phyloP scores from a whole-genome alignment of 306 rosid genomes.

The Luffa aegyptiaca region DNA sequence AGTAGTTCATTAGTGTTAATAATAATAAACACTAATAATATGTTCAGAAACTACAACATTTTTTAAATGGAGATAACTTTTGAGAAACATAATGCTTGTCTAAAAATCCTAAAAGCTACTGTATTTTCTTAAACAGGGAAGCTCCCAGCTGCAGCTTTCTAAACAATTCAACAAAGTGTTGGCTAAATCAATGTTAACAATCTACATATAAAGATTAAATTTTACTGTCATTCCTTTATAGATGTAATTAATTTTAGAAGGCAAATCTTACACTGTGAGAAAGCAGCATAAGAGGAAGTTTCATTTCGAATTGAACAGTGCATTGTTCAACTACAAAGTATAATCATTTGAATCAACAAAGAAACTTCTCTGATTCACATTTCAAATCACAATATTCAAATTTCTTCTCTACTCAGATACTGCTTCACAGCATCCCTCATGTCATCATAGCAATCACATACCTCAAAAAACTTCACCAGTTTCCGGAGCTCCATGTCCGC shows the following conservation, averaged over 20 bases:
- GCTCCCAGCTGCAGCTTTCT: too few species aligned
- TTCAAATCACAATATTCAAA: background rate
- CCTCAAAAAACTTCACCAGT: conserved; percentile 40
- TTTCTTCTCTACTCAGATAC: conserved; percentile 7
- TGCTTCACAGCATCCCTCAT: conserved; percentile 65
- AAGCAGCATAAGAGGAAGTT: background rate
- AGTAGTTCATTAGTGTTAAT: too few species aligned
- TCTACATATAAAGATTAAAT: background rate
- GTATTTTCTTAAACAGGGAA: too few species aligned
- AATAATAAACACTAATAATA: too few species aligned
- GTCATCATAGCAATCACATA: conserved; percentile 43
- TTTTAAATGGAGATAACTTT: too few species aligned
- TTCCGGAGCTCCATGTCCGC: conserved; percentile 49
- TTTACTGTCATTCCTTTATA: background rate
- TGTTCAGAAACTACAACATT: too few species aligned
- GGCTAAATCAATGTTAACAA: background rate
- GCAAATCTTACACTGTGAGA: background rate
- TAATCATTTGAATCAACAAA: background rate
- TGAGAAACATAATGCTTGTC: too few species aligned
- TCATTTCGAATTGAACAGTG: background rate
- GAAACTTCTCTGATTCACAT: background rate
- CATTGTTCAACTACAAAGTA: background rate
- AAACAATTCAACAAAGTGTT: too few species aligned
- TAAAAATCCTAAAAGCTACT: too few species aligned
- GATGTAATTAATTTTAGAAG: too few species aligned